A percentile compares a stretch with the other conserved stretches of the same genome.
Evolutionary conservation across 495 filamentous ascomycete species (phyloP).

Genomic region (Aspergillus sclerotiicarbonarius): DNA sequence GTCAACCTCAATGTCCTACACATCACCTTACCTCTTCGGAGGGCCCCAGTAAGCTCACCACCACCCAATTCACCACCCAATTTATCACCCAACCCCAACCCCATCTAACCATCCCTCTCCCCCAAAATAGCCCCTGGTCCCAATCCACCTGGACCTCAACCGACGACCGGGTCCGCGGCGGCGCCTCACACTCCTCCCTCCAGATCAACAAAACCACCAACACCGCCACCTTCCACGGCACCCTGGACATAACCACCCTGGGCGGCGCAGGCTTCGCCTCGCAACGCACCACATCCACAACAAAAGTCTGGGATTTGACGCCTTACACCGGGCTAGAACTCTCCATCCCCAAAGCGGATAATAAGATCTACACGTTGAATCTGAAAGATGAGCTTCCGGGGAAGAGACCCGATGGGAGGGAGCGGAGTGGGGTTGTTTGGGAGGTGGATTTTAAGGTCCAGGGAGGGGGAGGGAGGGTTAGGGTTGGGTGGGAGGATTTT

Average conservation of each 20-base stretch:
- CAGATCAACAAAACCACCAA: constrained; percentile 15
- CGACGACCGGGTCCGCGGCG: constrained; percentile 74
- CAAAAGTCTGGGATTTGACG: constrained; percentile 53
- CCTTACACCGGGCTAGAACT: constrained; percentile 55
- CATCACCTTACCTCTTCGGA: constrained; percentile 14
- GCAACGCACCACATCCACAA: constrained; percentile 61
- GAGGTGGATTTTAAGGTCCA: constrained; percentile 36
- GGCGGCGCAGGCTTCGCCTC: constrained; percentile 82
- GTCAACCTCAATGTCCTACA: not conserved
- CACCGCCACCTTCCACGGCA: constrained; percentile 57
- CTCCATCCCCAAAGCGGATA: constrained; percentile 34
- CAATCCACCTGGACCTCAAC: constrained; percentile 60
- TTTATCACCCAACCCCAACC: not conserved
- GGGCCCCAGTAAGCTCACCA: constrained; percentile 10
- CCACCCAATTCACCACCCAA: no score
- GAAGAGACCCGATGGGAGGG: constrained; percentile 56
- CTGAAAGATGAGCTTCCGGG: constrained; percentile 65
- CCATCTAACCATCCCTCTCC: not conserved
- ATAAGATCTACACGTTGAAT: constrained; percentile 67
- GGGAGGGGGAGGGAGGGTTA: constrained; percentile 27
- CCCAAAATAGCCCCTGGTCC: constrained; percentile 46
- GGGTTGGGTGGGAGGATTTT: constrained; percentile 60
- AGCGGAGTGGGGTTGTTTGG: constrained; percentile 58
- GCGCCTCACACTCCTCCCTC: constrained; percentile 58
- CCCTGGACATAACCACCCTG: constrained; percentile 69